A percentile compares a stretch with the other conserved stretches of the same genome.
Evolutionary conservation across 2,329 filamentous ascomycete genomes (phyloP).

Genomic region (Xylaria sp.): DNA sequence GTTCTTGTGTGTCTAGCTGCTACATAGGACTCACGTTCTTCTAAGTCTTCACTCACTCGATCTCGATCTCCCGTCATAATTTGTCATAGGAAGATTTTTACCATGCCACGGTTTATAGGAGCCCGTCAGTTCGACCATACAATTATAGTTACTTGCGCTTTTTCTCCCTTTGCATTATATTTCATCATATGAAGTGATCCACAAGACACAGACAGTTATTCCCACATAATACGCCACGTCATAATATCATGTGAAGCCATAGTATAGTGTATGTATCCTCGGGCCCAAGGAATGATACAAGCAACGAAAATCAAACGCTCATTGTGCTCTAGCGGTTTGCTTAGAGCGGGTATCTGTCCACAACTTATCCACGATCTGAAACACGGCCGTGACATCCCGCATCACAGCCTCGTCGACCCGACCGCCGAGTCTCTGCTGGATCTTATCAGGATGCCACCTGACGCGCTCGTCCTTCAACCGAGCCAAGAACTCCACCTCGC

Average conservation of each 20-base stretch:
- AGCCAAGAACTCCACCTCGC: constrained; percentile 58
- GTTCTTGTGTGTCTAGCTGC: not conserved
- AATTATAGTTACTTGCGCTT: no score
- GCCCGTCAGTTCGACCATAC: no score
- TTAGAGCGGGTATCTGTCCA: constrained; percentile 70
- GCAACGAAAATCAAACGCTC: constrained; percentile 19
- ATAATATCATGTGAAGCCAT: not conserved
- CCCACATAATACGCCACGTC: no score
- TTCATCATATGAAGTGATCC: no score
- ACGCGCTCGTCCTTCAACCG: constrained; percentile 85
- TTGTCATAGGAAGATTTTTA: not conserved
- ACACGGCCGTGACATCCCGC: constrained; percentile 85
- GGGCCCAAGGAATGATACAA: not conserved
- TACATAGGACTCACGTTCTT: not conserved
- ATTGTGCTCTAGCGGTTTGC: constrained; percentile 34
- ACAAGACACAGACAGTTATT: not conserved
- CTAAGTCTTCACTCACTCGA: no score
- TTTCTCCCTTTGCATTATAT: no score
- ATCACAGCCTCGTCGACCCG: constrained; percentile 77
- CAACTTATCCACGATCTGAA: constrained; percentile 86
- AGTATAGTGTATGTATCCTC: not conserved
- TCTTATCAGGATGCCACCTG: constrained; percentile 97
- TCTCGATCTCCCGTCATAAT: not conserved
- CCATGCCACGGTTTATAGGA: not conserved
- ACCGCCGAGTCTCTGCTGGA: constrained; percentile 86